These are phyloP conservation scores for Suillus plorans DNA, from an alignment of 768 basidiomycete genomes.

Conservation along the genomic window DNA sequence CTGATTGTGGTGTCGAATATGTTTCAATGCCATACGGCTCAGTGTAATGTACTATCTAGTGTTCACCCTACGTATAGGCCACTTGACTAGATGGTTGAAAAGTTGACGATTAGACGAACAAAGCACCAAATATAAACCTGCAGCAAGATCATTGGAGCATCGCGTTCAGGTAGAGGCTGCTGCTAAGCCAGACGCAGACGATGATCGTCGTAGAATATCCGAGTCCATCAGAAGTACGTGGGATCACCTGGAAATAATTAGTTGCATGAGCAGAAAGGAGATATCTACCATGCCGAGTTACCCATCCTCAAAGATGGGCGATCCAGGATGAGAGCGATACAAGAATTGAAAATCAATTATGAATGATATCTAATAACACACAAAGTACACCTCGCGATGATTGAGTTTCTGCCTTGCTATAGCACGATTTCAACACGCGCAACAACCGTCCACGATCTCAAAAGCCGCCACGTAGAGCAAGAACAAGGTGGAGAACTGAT, in stretches of 20 bases:
- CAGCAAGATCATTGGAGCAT: background rate
- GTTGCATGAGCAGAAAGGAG: background rate
- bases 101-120: background rate
- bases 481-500: slow-evolving; percentile 88
- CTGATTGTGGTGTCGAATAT: background rate
- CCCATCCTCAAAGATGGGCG: background rate
- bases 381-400: slow-evolving; percentile 6
- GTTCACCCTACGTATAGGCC: background rate
- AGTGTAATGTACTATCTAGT: background rate
- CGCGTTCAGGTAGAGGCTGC: background rate
- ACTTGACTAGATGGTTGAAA: background rate
- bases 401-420: slow-evolving; percentile 8
- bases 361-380: slow-evolving; percentile 19
- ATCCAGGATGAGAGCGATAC: background rate
- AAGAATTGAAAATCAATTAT: slow-evolving; percentile 3
- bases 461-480: slow-evolving; percentile 89
- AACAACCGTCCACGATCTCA: slow-evolving; percentile 28
- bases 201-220: background rate
- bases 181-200: background rate
- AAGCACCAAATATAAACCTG: background rate
- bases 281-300: background rate
- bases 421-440: background rate
- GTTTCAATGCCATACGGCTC: background rate
- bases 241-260: background rate
- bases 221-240: background rate